Percentiles rank a stretch among this genome's conserved stretches.
Evolutionary conservation across 2,329 filamentous ascomycete genomes (phyloP).

Genomic region (Aspergillus arachidicola): DNA sequence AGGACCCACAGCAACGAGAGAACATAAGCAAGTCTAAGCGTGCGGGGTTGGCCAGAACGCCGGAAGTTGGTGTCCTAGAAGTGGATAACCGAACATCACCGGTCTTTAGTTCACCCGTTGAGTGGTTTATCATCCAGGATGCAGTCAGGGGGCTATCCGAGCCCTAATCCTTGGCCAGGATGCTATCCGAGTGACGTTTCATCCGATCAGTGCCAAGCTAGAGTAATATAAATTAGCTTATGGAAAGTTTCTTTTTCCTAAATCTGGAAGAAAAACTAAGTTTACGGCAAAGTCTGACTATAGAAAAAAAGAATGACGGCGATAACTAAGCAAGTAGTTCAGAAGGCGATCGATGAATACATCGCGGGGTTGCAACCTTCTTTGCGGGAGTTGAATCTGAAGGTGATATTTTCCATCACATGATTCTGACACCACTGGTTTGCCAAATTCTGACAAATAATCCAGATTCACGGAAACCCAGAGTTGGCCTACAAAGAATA

Average conservation of each 20-base stretch:
- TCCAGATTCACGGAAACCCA: constrained; percentile 20
- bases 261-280: neutral
- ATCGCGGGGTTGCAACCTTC: neutral
- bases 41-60: too few species aligned
- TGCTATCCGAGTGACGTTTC: too few species aligned
- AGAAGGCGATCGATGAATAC: neutral
- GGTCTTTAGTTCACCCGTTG: neutral
- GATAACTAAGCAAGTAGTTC: neutral
- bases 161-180: too few species aligned
- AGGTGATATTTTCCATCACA: neutral
- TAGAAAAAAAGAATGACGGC: neutral
- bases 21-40: too few species aligned
- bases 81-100: too few species aligned
- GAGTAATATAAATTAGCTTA: neutral
- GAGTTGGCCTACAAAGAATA: constrained; percentile 24
- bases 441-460: neutral
- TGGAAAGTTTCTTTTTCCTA: neutral
- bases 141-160: too few species aligned
- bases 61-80: too few species aligned
- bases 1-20: too few species aligned
- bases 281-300: fast-evolving
- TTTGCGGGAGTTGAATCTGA: neutral
- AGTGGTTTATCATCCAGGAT: neutral
- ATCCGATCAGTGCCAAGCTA: neutral
- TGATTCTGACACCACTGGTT: neutral